phyloP scores from a whole-genome alignment of 306 rosid genomes.

The Vigna hirtella region DNA sequence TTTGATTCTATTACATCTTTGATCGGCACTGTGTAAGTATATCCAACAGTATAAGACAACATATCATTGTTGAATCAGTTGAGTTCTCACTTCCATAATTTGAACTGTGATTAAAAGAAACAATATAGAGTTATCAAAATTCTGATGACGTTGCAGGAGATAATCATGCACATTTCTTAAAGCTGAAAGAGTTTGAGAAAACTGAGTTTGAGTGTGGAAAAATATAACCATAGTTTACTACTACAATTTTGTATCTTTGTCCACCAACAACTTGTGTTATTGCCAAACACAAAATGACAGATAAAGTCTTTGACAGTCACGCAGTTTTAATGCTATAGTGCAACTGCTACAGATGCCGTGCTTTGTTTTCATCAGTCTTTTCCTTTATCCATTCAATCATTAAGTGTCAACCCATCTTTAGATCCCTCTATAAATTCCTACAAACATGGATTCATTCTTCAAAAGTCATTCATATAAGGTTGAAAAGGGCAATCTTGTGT shows the following conservation, averaged over 20 bases:
- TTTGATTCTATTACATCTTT: neutral
- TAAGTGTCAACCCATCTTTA: neutral
- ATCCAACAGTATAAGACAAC: conserved; percentile 28
- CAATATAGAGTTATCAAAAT: too few relatives aligned
- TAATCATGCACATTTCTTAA: too few relatives aligned
- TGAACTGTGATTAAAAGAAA: neutral
- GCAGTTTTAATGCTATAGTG: neutral
- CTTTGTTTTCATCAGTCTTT: neutral
- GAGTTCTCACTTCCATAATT: neutral
- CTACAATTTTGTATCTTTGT: neutral
- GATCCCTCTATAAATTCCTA: neutral
- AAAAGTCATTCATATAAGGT: neutral
- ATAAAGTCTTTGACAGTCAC: neutral
- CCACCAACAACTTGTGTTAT: neutral
- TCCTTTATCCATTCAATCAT: neutral
- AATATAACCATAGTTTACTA: too few relatives aligned
- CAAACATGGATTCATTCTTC: neutral
- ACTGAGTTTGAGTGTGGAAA: too few relatives aligned
- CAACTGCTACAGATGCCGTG: neutral
- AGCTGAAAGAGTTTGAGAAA: too few relatives aligned
- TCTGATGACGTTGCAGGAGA: too few relatives aligned
- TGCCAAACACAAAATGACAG: neutral
- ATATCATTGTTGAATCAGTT: conserved; percentile 9
- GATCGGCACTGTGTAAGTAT: neutral
- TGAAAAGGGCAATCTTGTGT: neutral